These are phyloP conservation scores for Syzygium syzygioides DNA, from an alignment of 441 rosid species.

Conservation along the genomic window DNA sequence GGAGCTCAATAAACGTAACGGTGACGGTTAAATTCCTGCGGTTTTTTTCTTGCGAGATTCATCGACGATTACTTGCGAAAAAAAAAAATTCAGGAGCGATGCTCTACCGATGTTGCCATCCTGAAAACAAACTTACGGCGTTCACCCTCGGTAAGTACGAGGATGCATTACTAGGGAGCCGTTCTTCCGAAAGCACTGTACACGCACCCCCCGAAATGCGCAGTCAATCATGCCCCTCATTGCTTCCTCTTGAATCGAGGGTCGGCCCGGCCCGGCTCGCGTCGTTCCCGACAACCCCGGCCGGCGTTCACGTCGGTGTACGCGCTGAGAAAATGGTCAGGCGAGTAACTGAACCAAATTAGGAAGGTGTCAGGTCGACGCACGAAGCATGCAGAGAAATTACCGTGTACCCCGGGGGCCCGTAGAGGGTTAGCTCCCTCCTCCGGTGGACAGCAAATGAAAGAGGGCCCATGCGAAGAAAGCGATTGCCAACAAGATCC, in stretches of 20 bases:
- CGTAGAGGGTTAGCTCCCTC: no score
- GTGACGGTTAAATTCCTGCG: not conserved
- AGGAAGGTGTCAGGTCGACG: no score
- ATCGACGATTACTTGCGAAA: not conserved
- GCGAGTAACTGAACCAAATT: no score
- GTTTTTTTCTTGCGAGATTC: not conserved
- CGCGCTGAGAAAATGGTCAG: no score
- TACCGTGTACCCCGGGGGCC: no score
- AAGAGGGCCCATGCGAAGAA: no score
- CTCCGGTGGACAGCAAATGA: not conserved
- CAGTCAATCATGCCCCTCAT: not conserved
- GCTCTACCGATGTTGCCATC: not conserved
- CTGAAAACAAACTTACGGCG: not conserved
- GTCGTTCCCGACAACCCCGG: no score
- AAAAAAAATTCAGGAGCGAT: not conserved
- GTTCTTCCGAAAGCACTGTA: not conserved
- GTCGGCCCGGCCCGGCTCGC: no score
- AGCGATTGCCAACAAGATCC: not conserved
- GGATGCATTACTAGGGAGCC: no score
- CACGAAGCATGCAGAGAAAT: no score
- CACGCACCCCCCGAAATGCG: not conserved
- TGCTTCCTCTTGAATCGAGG: no score
- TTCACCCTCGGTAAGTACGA: not conserved
- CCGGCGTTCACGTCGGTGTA: no score
- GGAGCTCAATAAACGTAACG: not conserved